A percentile compares a stretch with the other conserved stretches of the same genome.
Evolutionary conservation across 2,329 filamentous ascomycete genomes (phyloP).

Genomic region (Alternaria sp.): DNA sequence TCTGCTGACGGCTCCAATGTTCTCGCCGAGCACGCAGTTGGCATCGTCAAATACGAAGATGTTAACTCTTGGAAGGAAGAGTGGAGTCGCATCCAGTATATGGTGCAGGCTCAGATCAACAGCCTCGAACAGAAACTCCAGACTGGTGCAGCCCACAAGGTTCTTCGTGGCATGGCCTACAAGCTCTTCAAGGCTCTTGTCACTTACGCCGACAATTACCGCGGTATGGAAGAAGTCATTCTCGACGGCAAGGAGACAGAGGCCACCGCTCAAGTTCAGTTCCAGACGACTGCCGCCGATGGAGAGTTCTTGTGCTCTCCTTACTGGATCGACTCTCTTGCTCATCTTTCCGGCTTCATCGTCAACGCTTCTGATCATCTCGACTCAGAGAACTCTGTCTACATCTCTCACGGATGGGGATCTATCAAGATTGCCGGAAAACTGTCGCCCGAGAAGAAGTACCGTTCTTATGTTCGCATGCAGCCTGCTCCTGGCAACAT

Average conservation of each 20-base stretch:
- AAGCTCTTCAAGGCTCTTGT: conserved; percentile 71
- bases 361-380: conserved; percentile 67
- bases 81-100: conserved; percentile 71
- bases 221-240: conserved; percentile 67
- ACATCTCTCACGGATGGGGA: conserved; percentile 69
- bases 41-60: conserved; percentile 69
- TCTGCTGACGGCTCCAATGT: conserved; percentile 66
- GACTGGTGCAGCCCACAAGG: conserved; percentile 73
- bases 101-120: conserved; percentile 65
- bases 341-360: conserved; percentile 67
- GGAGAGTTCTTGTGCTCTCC: conserved; percentile 67
- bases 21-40: conserved; percentile 68
- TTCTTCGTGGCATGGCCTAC: conserved; percentile 79
- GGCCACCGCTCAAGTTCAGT: conserved; percentile 63
- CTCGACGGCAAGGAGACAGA: conserved; percentile 65
- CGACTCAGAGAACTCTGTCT: conserved; percentile 67
- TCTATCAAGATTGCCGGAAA: conserved; percentile 65
- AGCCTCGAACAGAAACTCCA: conserved; percentile 73
- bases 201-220: conserved; percentile 65
- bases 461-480: conserved; percentile 70
- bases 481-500: conserved; percentile 64
- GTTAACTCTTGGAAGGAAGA: conserved; percentile 68
- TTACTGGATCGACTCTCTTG: conserved; percentile 67
- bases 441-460: conserved; percentile 61
- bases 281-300: conserved; percentile 62